phyloP scores from a whole-genome alignment of 768 basidiomycete genomes.

The Imleria badia region DNA sequence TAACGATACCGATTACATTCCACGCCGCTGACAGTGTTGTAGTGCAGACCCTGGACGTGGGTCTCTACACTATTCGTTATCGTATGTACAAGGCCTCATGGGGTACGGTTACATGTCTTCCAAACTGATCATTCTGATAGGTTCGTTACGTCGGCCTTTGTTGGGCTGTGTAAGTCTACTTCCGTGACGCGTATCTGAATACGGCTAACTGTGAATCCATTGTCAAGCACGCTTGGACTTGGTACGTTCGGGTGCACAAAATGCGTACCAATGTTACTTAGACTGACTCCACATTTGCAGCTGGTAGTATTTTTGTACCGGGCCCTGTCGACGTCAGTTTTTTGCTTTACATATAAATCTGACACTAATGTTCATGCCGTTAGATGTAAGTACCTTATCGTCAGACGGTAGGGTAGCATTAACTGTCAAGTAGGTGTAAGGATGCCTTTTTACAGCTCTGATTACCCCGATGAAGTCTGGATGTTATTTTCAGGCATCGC shows the following conservation, averaged over 20 bases:
- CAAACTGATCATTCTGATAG: no score
- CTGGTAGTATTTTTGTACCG: slow-evolving; percentile 1
- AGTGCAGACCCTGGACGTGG: slow-evolving; percentile 13
- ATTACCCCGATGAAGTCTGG: neutral
- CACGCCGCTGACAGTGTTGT: neutral
- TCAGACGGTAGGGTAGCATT: neutral
- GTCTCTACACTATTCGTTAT: slow-evolving; percentile 17
- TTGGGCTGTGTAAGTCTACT: no score
- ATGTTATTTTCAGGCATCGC: neutral
- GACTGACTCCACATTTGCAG: slow-evolving; percentile 1
- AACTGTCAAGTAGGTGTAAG: slow-evolving; percentile 7
- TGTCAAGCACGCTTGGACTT: neutral
- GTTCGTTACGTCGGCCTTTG: no score
- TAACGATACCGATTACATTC: neutral
- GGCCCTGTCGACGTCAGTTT: slow-evolving; percentile 7
- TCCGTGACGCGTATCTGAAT: no score
- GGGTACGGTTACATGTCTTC: no score
- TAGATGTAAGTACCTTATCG: slow-evolving; percentile 1
- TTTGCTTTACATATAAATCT: neutral
- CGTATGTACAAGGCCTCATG: neutral
- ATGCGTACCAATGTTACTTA: neutral
- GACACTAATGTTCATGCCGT: neutral
- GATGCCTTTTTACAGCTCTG: neutral
- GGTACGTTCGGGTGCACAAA: neutral
- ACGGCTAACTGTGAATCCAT: neutral